Percentiles rank a stretch among this genome's conserved stretches.
These are phyloP conservation scores for Fusarium sp. DNA, from an alignment of 2,329 filamentous ascomycete species.

Conservation along the genomic window DNA sequence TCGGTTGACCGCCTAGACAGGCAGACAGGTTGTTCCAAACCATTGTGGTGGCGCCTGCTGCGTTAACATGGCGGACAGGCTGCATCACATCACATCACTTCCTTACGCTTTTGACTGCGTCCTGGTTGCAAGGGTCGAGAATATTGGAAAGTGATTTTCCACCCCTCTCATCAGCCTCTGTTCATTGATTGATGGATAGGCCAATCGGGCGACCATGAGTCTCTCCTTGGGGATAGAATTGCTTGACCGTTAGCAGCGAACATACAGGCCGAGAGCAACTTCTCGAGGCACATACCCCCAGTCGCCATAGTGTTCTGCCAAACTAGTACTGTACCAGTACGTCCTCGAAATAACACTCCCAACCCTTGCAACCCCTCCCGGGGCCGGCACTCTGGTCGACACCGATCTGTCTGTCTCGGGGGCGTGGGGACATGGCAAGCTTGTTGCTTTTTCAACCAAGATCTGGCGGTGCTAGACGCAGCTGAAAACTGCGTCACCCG, in stretches of 20 bases:
- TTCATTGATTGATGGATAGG: neutral
- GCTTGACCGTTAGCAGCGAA: neutral
- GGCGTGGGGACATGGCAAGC: conserved; percentile 16
- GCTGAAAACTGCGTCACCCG: conserved; percentile 34
- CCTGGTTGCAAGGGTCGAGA: neutral
- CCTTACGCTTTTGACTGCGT: neutral
- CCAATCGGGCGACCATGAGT: neutral
- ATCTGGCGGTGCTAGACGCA: conserved; percentile 25
- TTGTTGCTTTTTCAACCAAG: conserved; percentile 24
- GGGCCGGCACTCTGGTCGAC: conserved; percentile 3
- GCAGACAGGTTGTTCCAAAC: neutral
- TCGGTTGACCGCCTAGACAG: neutral
- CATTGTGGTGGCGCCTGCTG: conserved; percentile 3
- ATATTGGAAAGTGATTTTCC: neutral
- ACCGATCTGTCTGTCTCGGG: conserved; percentile 17
- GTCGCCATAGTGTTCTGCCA: neutral
- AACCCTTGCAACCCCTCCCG: neutral
- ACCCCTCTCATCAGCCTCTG: neutral
- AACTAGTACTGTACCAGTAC: neutral
- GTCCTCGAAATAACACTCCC: neutral
- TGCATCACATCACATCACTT: neutral
- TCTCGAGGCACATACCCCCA: neutral
- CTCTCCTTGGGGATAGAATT: neutral
- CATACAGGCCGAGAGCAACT: neutral
- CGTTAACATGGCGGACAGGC: conserved; percentile 4